Conservation (phyloP, 2,329 filamentous ascomycete genomes). For the Ophiostoma australiae region DNA sequence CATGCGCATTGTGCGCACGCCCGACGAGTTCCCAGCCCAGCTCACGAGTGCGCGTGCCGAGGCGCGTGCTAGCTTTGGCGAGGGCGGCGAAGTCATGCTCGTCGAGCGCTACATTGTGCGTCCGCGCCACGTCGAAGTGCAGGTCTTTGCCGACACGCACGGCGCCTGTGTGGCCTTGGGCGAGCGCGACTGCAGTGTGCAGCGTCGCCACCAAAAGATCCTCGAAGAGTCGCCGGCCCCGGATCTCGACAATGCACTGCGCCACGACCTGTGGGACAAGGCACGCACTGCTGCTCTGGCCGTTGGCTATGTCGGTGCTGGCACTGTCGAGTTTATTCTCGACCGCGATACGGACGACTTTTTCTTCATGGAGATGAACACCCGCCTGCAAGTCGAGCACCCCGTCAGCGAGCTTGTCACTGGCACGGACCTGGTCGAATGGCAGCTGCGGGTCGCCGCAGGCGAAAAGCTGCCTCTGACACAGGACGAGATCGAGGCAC, state of each 20-base stretch:
- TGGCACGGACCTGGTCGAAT: constrained; percentile 75
- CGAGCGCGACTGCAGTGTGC: constrained; percentile 83
- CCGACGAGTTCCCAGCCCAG: constrained; percentile 65
- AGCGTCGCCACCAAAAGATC: constrained; percentile 84
- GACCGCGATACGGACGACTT: constrained; percentile 77
- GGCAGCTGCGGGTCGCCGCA: constrained; percentile 78
- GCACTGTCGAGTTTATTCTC: constrained; percentile 86
- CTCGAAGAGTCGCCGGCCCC: constrained; percentile 85
- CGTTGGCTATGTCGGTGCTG: constrained; percentile 81
- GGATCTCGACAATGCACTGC: constrained; percentile 52
- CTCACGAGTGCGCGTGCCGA: constrained; percentile 69
- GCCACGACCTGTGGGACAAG: constrained; percentile 62
- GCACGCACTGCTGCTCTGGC: constrained; percentile 63
- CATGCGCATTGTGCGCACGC: constrained; percentile 66
- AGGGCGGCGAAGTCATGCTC: constrained; percentile 72
- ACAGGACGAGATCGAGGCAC: constrained; percentile 61
- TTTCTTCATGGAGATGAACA: constrained; percentile 81
- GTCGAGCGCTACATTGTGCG: constrained; percentile 78
- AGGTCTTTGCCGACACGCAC: constrained; percentile 78
- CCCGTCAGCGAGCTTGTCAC: constrained; percentile 75
- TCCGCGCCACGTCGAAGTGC: constrained; percentile 82
- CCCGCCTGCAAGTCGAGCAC: constrained; percentile 91
- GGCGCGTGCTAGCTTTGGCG: constrained; percentile 73
- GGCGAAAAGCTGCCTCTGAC: constrained; percentile 54
- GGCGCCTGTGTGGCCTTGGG: constrained; percentile 79